Percentiles rank a stretch among this genome's conserved stretches.
These are phyloP conservation scores for Tolypocladium amazonense DNA, from an alignment of 2,329 filamentous ascomycete species.

Conservation along the genomic window DNA sequence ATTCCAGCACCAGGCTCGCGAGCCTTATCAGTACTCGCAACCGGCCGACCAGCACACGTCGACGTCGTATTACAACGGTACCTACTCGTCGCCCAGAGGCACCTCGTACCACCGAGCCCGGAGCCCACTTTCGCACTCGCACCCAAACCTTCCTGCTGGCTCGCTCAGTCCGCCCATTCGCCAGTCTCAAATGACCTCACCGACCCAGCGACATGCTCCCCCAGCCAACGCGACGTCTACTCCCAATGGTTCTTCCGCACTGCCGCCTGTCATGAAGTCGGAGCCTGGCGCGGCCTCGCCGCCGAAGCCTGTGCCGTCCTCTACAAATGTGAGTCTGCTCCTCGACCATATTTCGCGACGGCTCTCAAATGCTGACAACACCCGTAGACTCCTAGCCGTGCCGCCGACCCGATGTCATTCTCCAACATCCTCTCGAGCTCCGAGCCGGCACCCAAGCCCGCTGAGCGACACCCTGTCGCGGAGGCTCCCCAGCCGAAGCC, in stretches of 20 bases:
- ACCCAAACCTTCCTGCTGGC: constrained; percentile 30
- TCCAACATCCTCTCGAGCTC: constrained; percentile 84
- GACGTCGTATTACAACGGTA: constrained; percentile 36
- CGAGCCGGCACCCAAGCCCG: constrained; percentile 50
- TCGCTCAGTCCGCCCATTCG: constrained; percentile 33
- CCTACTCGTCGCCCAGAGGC: constrained; percentile 37
- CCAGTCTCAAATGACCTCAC: constrained; percentile 34
- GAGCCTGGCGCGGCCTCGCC: constrained; percentile 30
- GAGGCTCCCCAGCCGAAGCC: constrained; percentile 13
- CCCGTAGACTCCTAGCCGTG: constrained; percentile 58
- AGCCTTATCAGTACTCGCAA: constrained; percentile 37
- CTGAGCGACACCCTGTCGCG: constrained; percentile 31
- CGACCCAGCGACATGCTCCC: constrained; percentile 25
- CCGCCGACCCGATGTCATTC: constrained; percentile 87
- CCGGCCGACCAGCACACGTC: constrained; percentile 30
- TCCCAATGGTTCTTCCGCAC: constrained; percentile 27
- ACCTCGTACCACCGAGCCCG: constrained; percentile 32
- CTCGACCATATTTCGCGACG: too few relatives aligned
- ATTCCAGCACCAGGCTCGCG: constrained; percentile 30
- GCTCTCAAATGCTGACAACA: not conserved
- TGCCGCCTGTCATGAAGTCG: constrained; percentile 25
- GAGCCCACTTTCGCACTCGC: constrained; percentile 41
- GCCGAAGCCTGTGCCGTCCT: constrained; percentile 23
- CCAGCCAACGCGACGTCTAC: constrained; percentile 22
- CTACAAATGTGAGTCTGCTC: constrained; percentile 19